These are phyloP conservation scores for Dillenia turbinata DNA, from an alignment of 164 flowering plant species.

Conservation along the genomic window DNA sequence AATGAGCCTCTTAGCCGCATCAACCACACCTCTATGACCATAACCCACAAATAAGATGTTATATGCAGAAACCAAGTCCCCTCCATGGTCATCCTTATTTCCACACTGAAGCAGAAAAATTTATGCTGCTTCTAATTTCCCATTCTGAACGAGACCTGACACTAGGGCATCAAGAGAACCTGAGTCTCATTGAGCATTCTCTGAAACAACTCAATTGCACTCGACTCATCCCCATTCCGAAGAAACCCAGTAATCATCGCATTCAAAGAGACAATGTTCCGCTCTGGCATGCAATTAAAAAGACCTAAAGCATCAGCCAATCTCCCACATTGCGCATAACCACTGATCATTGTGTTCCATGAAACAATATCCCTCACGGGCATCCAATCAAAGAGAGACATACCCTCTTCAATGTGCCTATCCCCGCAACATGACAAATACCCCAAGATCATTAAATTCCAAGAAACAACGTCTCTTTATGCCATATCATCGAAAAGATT, in stretches of 20 bases:
- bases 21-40: conserved; percentile 40
- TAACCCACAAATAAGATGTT: conserved; percentile 45
- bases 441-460: conserved; percentile 29
- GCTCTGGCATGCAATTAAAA: conserved; percentile 34
- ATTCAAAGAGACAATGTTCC: conserved; percentile 45
- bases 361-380: conserved; percentile 35
- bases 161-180: conserved; percentile 40
- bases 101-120: conserved; percentile 16
- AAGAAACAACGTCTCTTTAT: conserved; percentile 20
- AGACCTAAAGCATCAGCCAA: conserved; percentile 34
- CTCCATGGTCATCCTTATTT: background rate
- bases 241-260: conserved; percentile 45
- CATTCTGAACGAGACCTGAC: conserved; percentile 41
- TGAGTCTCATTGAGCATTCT: conserved; percentile 32
- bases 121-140: conserved; percentile 28
- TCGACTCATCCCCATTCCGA: conserved; percentile 30
- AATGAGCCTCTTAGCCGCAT: conserved; percentile 21
- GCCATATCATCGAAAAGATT: conserved; percentile 26
- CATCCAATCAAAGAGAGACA: conserved; percentile 37
- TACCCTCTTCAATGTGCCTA: conserved; percentile 28
- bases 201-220: conserved; percentile 32
- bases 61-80: conserved; percentile 37
- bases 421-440: conserved; percentile 24
- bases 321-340: conserved; percentile 35
- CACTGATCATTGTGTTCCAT: conserved; percentile 54